These are phyloP conservation scores for Xylariaceae sp. DNA, from an alignment of 2,329 filamentous ascomycete genomes.

Conservation along the genomic window DNA sequence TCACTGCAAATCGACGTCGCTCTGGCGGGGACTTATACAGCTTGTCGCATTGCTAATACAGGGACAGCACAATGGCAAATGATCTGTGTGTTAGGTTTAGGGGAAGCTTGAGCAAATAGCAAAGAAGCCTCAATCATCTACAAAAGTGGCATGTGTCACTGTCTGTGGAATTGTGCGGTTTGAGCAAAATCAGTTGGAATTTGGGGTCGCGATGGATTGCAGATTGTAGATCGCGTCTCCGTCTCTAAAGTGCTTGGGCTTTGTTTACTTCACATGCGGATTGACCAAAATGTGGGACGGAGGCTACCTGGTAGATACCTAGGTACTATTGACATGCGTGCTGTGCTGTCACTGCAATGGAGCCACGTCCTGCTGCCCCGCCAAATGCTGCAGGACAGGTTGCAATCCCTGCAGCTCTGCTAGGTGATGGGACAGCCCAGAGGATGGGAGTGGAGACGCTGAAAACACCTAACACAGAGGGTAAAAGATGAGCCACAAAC, in stretches of 20 bases:
- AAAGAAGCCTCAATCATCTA: not conserved
- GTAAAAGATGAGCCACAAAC: not conserved
- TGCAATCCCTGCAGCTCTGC: too few relatives aligned
- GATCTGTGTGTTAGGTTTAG: not conserved
- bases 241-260: not conserved
- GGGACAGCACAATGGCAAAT: not conserved
- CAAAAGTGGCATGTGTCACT: not conserved
- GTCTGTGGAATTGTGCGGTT: not conserved
- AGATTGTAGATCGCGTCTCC: constrained; percentile 14
- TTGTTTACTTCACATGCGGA: constrained; percentile 21
- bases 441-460: not conserved
- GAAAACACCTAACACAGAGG: not conserved
- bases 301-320: constrained; percentile 5
- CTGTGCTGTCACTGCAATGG: too few relatives aligned
- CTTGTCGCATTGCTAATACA: constrained; percentile 13
- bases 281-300: not conserved
- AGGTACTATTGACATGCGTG: not conserved
- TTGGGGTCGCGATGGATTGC: not conserved
- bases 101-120: not conserved
- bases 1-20: too few relatives aligned
- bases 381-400: too few relatives aligned
- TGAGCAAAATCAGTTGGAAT: too few relatives aligned
- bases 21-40: constrained; percentile 3
- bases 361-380: too few relatives aligned
- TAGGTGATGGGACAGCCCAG: not conserved